Evolutionary conservation across 2,329 filamentous ascomycete species (phyloP).

Genomic region (Graphilbum ipis-grandicollis): DNA sequence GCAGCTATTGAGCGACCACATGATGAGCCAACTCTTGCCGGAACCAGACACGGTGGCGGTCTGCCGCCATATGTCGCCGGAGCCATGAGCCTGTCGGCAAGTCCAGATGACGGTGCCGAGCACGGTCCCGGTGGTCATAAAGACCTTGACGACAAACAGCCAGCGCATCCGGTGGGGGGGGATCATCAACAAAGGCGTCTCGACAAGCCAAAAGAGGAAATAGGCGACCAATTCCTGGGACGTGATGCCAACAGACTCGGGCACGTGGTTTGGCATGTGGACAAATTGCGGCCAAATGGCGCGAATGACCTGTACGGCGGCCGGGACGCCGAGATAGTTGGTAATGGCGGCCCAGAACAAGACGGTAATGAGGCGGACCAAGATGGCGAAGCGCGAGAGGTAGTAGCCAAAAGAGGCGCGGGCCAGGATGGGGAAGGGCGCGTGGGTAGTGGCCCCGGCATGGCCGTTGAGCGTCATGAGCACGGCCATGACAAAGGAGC

Average conservation of each 20-base stretch:
- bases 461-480: constrained; percentile 27
- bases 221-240: constrained; percentile 32
- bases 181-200: constrained; percentile 30
- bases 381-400: constrained; percentile 13
- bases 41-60: not conserved
- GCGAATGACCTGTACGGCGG: constrained; percentile 15
- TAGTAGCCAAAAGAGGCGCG: constrained; percentile 16
- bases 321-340: constrained; percentile 15
- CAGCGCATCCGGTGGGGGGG: constrained; percentile 29
- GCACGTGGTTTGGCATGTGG: constrained; percentile 22
- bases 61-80: constrained; percentile 2
- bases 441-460: constrained; percentile 24
- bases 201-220: constrained; percentile 31
- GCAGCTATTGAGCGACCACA: constrained; percentile 7
- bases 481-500: constrained; percentile 39
- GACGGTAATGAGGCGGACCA: constrained; percentile 14
- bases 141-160: constrained; percentile 23
- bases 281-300: constrained; percentile 23
- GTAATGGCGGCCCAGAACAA: constrained; percentile 19
- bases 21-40: constrained; percentile 14
- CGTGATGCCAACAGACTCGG: constrained; percentile 24
- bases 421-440: constrained; percentile 21
- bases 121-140: not conserved
- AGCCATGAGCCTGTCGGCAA: constrained; percentile 35
- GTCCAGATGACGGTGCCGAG: constrained; percentile 50